phyloP scores from a whole-genome alignment of 208 protist species.

The Trichomonas gallinae region DNA sequence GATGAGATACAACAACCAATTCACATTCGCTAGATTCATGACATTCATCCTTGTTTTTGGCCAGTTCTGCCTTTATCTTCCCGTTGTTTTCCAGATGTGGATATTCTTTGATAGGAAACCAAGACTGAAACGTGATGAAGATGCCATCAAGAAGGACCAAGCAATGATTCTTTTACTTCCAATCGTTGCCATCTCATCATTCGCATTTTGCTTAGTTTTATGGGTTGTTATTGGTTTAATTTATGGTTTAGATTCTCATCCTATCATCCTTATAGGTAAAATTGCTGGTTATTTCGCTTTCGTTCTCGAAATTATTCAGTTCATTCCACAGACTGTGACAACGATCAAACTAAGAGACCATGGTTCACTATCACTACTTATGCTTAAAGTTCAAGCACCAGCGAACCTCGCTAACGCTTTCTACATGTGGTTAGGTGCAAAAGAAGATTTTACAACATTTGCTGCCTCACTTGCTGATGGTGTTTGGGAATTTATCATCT shows the following conservation, averaged over 20 bases:
- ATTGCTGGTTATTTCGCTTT: background rate
- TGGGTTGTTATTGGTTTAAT: background rate
- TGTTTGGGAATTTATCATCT: background rate
- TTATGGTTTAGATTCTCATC: background rate
- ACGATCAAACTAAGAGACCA: background rate
- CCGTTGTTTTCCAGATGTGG: background rate
- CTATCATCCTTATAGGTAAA: background rate
- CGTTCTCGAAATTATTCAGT: background rate
- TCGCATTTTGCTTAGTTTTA: background rate
- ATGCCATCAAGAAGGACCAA: background rate
- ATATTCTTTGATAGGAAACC: background rate
- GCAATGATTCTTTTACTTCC: no score
- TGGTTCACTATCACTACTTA: background rate
- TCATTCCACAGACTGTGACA: background rate
- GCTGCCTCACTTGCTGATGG: background rate
- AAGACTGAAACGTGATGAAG: background rate
- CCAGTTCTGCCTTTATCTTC: background rate
- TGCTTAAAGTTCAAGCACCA: background rate
- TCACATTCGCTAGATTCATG: background rate
- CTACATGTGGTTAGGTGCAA: background rate
- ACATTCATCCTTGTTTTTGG: background rate
- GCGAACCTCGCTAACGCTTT: background rate
- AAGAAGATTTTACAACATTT: background rate
- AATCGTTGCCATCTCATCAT: background rate
- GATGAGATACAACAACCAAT: background rate